A percentile compares a stretch with the other conserved stretches of the same genome.
These are phyloP conservation scores for Gossypium mustelinum DNA, from an alignment of 345 rosid species.

Conservation along the genomic window DNA sequence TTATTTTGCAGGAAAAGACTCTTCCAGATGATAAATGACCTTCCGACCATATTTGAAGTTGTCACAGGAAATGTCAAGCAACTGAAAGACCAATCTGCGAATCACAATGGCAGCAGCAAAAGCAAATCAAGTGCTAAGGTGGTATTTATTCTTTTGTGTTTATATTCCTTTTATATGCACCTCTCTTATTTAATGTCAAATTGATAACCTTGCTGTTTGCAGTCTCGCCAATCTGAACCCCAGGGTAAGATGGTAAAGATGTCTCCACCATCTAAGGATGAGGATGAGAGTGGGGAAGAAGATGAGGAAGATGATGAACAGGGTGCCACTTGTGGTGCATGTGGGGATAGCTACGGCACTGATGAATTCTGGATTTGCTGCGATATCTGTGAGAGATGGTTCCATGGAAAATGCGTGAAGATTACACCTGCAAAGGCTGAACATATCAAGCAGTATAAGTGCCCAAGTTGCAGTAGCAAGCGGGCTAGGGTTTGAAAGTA, in stretches of 20 bases:
- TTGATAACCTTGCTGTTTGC: conserved; percentile 27
- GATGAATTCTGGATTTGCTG: conserved; percentile 99
- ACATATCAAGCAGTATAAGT: conserved; percentile 97
- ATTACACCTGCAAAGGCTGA: conserved; percentile 99
- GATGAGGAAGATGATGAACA: conserved; percentile 84
- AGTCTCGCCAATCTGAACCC: conserved; percentile 64
- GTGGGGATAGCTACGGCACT: conserved; percentile 85
- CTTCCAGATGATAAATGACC: conserved; percentile 94
- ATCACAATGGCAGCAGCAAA: conserved; percentile 54
- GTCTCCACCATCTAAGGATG: conserved; percentile 72
- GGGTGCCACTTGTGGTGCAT: conserved; percentile 97
- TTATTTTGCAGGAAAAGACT: conserved; percentile 78
- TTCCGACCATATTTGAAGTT: conserved; percentile 87
- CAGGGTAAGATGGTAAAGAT: conserved; percentile 59
- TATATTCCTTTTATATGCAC: not conserved
- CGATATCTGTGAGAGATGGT: conserved; percentile 92
- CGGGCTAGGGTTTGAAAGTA: conserved; percentile 67
- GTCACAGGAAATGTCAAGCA: conserved; percentile 75
- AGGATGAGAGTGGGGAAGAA: conserved; percentile 85
- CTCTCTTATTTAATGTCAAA: not conserved
- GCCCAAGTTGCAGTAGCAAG: conserved; percentile 96
- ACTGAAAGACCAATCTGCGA: conserved; percentile 67
- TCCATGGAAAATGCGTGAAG: conserved; percentile 98
- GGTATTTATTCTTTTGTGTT: conserved; percentile 20
- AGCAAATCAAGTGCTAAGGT: conserved; percentile 79